Evolutionary conservation across 1,284 basidiomycete species (phyloP), one percentile per base, ranked within the genome.

Genomic region (Ceratobasidium sp.): DNA sequence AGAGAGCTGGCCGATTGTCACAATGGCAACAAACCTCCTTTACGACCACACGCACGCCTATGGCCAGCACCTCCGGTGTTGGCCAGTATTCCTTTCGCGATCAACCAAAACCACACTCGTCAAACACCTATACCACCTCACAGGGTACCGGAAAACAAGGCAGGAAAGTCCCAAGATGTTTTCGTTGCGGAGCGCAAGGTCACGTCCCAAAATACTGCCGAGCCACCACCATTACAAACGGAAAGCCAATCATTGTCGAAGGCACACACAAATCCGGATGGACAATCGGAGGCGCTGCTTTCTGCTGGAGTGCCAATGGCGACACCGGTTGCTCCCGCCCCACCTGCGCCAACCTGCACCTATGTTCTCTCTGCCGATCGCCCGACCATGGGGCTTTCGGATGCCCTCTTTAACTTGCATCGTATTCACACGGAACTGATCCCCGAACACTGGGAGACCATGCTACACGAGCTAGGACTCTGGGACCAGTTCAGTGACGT

Each of bases 251-350:
- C 26, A 43, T 55, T 18, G 16, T 58, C 55, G 23, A 14, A 41
- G 3, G 55, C 7, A 61, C 41, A n/a, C 16, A 28, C 11, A 16
- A 26, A 9, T 32, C 35, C 41, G n/a, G 5, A 35, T 28, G 58
- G 9, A 21, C 23, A 26, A 30, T 47, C 8, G 47, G 8, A 28
- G 61, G 52, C 38, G 5, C 35, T 5, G 3, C 28, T 5, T 52
- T 73, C 59, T 66, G 72, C 44, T 73, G 52, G 30, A 16, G 30
- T 16, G 50, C 35, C 59, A 73, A 73, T 32, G 41, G 28, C 58
- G 38, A 18, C 61, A 46, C 1, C 11, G 38, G 61, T 3, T 43
- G 72, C 47, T 5, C 28, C 18, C 16, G n/a, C 30, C 14, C 21
- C 18, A 50, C 3, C 18, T 73, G 72, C 62, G 1, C 6, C 16